Base-by-base conservation (phyloP, 148 eudicot species). In the Cornus controversa region DNA sequence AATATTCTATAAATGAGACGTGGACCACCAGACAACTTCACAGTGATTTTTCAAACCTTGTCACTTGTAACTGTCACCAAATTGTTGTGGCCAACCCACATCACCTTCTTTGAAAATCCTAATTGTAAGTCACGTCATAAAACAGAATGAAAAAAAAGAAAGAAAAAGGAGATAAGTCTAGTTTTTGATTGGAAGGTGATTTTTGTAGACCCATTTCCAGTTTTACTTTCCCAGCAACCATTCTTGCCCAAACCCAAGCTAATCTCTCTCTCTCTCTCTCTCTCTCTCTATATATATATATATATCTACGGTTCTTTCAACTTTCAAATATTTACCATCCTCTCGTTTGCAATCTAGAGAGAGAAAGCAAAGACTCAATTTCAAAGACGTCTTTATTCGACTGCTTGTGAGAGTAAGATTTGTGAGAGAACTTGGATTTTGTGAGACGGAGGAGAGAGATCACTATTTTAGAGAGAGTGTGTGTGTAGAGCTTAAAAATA, bases 201-300 rank as follows among this genome's bases (percentile, higher is more conserved):
- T 82, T 89, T 23, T 87, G 88, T 2, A 91, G 66, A 0, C 96
- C 97, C 89, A 91, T 90, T 2, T 91, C 91, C 28, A 71, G 66
- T 76, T 88, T 93, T 0, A 93, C 93, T 74, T 95, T 95, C 0
- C 96, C 94, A 20, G 94, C 91, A 13, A 88, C 97, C 98, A 93
- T 94, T 71, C 77, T 81, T 75, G 83, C 45, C 77, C 26, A 11
- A 26, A 10, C n/a, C n/a, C n/a, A 2, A 23, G 1, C 26, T 22
- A 24, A 36, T n/a, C 29, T 11, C 62, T 71, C 75, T 27, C 23
- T 57, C 31, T 67, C 69, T 40, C 45, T 40, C 9, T 4, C 45
- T n/a, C n/a, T n/a, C n/a, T n/a, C n/a, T n/a, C n/a, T n/a, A n/a
- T n/a, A n/a, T n/a, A n/a, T n/a, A n/a, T 40, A 4, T 40, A 40